Percentiles rank a stretch among this genome's conserved stretches.
These are phyloP conservation scores for Yamadazyma akitaensis DNA, from an alignment of 805 yeast species.

Conservation along the genomic window DNA sequence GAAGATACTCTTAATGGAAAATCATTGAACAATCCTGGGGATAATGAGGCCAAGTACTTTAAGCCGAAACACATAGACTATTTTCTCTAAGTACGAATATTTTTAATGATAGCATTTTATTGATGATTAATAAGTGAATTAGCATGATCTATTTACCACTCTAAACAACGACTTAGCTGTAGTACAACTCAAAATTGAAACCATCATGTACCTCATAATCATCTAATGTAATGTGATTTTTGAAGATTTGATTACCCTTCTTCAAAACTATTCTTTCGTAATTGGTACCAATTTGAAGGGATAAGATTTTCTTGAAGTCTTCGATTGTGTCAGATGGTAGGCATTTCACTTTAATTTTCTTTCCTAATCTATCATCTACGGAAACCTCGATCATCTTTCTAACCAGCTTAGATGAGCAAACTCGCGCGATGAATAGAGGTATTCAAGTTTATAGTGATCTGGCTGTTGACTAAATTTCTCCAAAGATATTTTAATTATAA, in stretches of 20 bases:
- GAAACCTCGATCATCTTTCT: conserved; percentile 38
- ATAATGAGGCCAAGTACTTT: conserved; percentile 1
- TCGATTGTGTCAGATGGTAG: conserved; percentile 81
- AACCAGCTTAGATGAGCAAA: neutral
- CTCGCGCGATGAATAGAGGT: too few relatives aligned
- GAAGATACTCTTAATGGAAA: conserved; percentile 47
- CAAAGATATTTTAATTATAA: too few relatives aligned
- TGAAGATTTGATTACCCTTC: conserved; percentile 79
- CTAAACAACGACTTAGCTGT: conserved; percentile 34
- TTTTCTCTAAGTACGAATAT: conserved; percentile 31
- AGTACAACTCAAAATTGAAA: conserved; percentile 80
- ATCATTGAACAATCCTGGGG: conserved; percentile 27
- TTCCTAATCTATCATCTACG: conserved; percentile 66
- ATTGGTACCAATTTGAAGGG: conserved; percentile 78
- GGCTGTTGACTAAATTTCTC: too few relatives aligned
- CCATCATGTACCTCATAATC: conserved; percentile 95
- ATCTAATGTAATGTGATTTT: conserved; percentile 88
- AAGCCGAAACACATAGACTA: conserved; percentile 46
- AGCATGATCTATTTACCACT: neutral
- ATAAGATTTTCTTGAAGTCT: conserved; percentile 81
- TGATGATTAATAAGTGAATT: conserved; percentile 1
- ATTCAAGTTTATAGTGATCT: too few relatives aligned
- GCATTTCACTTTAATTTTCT: conserved; percentile 85
- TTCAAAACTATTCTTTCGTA: conserved; percentile 66
- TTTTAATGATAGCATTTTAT: conserved; percentile 1